These are phyloP conservation scores for Quercus phellos DNA, from an alignment of 331 rosid genomes.

Conservation along the genomic window DNA sequence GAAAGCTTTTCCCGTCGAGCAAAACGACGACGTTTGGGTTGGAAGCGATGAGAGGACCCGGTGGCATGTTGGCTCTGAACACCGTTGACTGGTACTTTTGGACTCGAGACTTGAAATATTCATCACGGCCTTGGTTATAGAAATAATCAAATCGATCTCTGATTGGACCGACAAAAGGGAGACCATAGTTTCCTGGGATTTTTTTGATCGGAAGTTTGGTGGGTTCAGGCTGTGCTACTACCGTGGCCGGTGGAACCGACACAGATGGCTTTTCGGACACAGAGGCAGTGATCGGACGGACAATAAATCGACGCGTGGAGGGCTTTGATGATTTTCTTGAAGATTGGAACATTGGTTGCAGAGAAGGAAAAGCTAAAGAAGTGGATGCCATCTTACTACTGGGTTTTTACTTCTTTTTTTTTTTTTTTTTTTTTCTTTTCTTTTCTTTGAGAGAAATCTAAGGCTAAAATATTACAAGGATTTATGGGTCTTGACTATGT, in stretches of 20 bases:
- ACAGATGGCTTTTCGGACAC: slow-evolving; percentile 38
- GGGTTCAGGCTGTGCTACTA: slow-evolving; percentile 12
- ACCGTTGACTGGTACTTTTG: slow-evolving; percentile 67
- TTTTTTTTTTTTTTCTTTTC: no score
- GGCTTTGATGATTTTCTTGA: neutral
- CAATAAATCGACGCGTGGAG: neutral
- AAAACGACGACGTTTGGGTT: slow-evolving; percentile 59
- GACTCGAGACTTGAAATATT: slow-evolving; percentile 52
- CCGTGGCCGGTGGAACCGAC: slow-evolving; percentile 16
- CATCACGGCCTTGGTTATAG: slow-evolving; percentile 70
- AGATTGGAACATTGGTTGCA: slow-evolving; percentile 29
- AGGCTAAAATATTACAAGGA: no score
- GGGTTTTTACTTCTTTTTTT: no score
- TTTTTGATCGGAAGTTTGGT: slow-evolving; percentile 41
- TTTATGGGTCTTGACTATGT: neutral
- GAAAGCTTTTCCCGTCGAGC: slow-evolving; percentile 82
- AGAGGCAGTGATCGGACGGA: slow-evolving; percentile 32
- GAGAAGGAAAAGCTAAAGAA: slow-evolving; percentile 4
- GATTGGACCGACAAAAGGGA: slow-evolving; percentile 63
- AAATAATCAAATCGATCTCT: slow-evolving; percentile 70
- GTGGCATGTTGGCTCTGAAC: slow-evolving; percentile 85
- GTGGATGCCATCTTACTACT: slow-evolving; percentile 30
- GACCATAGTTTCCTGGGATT: slow-evolving; percentile 74
- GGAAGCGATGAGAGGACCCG: slow-evolving; percentile 61
- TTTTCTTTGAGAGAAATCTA: no score